Base-by-base conservation (phyloP, 2,329 filamentous ascomycete species). In the Stagonosporopsis vannaccii region DNA sequence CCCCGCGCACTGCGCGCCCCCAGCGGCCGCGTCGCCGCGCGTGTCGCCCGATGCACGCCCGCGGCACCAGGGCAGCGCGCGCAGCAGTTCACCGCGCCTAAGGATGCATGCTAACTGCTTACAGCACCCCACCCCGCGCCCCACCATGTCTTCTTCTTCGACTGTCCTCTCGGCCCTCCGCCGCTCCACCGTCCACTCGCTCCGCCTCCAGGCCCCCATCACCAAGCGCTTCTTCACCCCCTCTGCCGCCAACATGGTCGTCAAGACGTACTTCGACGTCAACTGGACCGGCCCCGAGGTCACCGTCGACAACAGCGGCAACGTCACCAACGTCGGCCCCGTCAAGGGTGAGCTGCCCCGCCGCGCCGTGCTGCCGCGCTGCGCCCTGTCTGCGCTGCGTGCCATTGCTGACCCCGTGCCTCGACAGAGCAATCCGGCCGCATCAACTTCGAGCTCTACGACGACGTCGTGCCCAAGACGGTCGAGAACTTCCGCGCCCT, bases 401-500 rank as follows among this genome's bases (percentile, higher is more conserved):
- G 26, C 41, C 17, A 50, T 37, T 46, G 46, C 50, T 59, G 28
- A 60, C 63, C 51, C 42, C 28, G 6, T 25, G 62, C 62, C 59
- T 65, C 62, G 49, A 68, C 68, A 92, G 91, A 79, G 60, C 90
- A 95, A 81, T 72, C 70, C 48, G 92, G 90, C 73, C 89, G 90
- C 76, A 90, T 98, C 84, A 90, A 86, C 83, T 96, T 97, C 84
- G 87, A 88, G 72, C 91, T 98, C 77, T 97, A 83, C 85, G 85
- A 94, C 77, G 85, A 92, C 67, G 84, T 87, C 60, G 92, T 96
- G 77, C 94, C 94, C 79, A 95, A 90, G 87, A 97, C 94, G 53
- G 84, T 85, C 69, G 83, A 85, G 78, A 95, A 95, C 87, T 96
- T 96, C 87, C 86, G 85, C 68, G 87, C 87, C 77, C 90, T 95